A percentile compares a stretch with the other conserved stretches of the same genome.
Conservation (phyloP, 768 basidiomycete species). For the Rhizopogon salebrosus region DNA sequence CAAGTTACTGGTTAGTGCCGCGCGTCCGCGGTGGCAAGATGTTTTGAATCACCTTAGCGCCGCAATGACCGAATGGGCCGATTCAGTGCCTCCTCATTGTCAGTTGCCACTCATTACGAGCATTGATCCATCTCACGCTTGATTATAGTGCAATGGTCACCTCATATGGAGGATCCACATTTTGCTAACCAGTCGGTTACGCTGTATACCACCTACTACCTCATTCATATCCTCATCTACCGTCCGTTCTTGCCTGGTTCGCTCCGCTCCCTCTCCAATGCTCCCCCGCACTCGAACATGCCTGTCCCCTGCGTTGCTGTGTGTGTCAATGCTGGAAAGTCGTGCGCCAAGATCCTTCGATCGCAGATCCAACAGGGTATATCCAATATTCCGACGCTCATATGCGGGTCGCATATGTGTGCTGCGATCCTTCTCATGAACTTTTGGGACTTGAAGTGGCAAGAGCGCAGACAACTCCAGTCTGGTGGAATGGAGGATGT, state of each 20-base stretch:
- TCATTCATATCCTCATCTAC: constrained; percentile 61
- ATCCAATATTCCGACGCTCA: constrained; percentile 38
- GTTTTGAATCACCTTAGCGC: constrained; percentile 64
- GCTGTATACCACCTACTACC: constrained; percentile 55
- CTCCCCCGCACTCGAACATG: constrained; percentile 24
- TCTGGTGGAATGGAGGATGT: constrained; percentile 19
- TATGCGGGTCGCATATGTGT: constrained; percentile 43
- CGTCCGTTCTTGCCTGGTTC: constrained; percentile 58
- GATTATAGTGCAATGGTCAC: constrained; percentile 53
- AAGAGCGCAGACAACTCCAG: constrained; percentile 32
- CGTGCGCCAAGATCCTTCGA: constrained; percentile 56
- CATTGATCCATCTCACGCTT: constrained; percentile 1
- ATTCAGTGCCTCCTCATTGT: constrained; percentile 66
- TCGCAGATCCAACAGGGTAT: constrained; percentile 40
- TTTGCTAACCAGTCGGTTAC: constrained; percentile 55
- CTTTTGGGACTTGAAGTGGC: constrained; percentile 53
- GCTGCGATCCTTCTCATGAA: constrained; percentile 50
- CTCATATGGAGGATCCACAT: constrained; percentile 38
- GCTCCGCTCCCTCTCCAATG: constrained; percentile 17
- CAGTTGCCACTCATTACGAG: constrained; percentile 16
- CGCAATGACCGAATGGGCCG: constrained; percentile 69
- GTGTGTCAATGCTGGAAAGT: constrained; percentile 57
- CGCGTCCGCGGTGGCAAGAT: constrained; percentile 49
- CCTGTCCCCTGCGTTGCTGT: constrained; percentile 49
- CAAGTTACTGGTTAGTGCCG: constrained; percentile 47